phyloP scores from a whole-genome alignment of 805 yeast genomes.

The Lachancea sp. region DNA sequence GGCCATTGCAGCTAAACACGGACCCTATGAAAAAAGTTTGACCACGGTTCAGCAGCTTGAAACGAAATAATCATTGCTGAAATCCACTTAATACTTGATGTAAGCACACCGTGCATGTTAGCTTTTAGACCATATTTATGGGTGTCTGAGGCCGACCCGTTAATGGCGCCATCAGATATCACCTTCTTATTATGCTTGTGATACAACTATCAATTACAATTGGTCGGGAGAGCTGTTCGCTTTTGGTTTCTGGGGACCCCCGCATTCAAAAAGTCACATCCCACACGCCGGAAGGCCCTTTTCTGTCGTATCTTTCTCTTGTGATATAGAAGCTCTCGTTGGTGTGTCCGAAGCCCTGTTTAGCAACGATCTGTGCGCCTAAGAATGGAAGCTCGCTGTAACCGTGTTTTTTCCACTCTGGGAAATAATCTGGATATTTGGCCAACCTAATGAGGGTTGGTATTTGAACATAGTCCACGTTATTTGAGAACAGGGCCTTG shows the following conservation, averaged over 20 bases:
- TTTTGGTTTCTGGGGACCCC: too few relatives aligned
- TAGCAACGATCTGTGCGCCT: constrained; percentile 84
- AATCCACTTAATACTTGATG: too few relatives aligned
- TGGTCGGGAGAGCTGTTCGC: background rate
- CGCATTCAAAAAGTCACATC: constrained; percentile 37
- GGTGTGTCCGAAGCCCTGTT: constrained; percentile 67
- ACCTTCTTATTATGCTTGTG: too few relatives aligned
- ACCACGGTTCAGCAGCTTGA: too few relatives aligned
- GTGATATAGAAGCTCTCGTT: constrained; percentile 63
- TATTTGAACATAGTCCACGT: constrained; percentile 49
- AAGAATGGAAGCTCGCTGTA: constrained; percentile 72
- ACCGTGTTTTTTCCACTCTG: constrained; percentile 84
- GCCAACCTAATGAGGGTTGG: constrained; percentile 68
- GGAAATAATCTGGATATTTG: constrained; percentile 83
- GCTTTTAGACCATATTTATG: too few relatives aligned
- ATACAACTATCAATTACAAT: too few relatives aligned
- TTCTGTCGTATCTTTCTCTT: constrained; percentile 63
- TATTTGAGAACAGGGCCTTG: constrained; percentile 26
- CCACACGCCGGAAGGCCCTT: constrained; percentile 84
- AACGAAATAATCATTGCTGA: too few relatives aligned
- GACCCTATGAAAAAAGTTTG: too few relatives aligned
- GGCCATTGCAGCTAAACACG: too few relatives aligned
- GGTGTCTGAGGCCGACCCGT: too few relatives aligned
- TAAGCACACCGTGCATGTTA: too few relatives aligned
- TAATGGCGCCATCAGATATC: too few relatives aligned